phyloP scores from a whole-genome alignment of 1,284 basidiomycete species.

The Ustilago xerochloae region DNA sequence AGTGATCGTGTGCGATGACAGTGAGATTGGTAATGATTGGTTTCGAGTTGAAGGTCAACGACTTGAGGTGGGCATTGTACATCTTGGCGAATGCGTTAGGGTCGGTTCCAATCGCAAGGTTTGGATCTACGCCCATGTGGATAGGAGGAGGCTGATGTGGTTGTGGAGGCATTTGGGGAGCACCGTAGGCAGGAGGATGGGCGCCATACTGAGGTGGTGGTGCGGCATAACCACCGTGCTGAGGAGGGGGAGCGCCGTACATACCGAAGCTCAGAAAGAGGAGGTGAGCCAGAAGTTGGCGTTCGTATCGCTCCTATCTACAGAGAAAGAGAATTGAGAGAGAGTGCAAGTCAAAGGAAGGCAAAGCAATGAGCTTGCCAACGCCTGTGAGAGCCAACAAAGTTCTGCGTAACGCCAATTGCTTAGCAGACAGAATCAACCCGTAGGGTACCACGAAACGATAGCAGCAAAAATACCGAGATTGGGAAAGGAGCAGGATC shows the following conservation, averaged over 20 bases:
- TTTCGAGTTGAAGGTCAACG: conserved; percentile 93
- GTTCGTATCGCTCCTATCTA: background rate
- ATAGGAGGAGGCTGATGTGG: conserved; percentile 12
- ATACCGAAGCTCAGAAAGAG: conserved; percentile 3
- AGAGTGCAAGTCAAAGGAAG: too few relatives aligned
- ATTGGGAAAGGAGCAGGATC: too few relatives aligned
- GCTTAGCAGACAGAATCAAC: too few relatives aligned
- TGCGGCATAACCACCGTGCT: conserved; percentile 24
- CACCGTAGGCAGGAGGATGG: conserved; percentile 7
- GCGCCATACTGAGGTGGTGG: conserved; percentile 26
- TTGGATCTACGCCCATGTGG: conserved; percentile 13
- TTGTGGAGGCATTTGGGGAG: conserved; percentile 8
- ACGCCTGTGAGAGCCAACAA: too few relatives aligned
- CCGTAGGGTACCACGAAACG: too few relatives aligned
- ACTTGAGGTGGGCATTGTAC: conserved; percentile 76
- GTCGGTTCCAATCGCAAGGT: conserved; percentile 52
- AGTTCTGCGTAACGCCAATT: too few relatives aligned
- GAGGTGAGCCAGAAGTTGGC: background rate
- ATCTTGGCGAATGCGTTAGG: conserved; percentile 78
- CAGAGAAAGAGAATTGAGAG: too few relatives aligned
- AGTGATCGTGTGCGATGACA: conserved; percentile 88
- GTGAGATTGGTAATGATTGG: conserved; percentile 96
- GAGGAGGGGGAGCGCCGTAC: conserved; percentile 33
- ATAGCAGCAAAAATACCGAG: too few relatives aligned
- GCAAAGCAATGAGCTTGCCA: too few relatives aligned